Conservation (phyloP, 2,329 filamentous ascomycete genomes). For the Coniochaeta prunicola region DNA sequence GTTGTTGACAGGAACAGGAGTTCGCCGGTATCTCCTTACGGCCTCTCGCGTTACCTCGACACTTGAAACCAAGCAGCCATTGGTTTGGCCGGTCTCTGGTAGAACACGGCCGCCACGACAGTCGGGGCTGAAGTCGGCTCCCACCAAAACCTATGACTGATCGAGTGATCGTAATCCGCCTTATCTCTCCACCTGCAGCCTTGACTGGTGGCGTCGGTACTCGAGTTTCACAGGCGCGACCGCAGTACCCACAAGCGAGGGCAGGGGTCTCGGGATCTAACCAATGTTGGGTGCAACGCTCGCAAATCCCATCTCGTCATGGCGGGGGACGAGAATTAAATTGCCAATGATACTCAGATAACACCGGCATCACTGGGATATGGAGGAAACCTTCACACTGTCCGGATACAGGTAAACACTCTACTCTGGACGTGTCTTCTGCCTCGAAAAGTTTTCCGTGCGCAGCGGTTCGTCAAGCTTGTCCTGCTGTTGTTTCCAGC, state of each 20-base stretch:
- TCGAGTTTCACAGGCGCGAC: not conserved
- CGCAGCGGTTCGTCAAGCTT: too few relatives aligned
- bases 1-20: not conserved
- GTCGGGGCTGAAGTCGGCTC: not conserved
- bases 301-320: not conserved
- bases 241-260: not conserved
- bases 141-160: constrained; percentile 1
- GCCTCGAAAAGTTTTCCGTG: too few relatives aligned
- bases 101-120: not conserved
- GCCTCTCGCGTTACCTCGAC: not conserved
- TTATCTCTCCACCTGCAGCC: not conserved
- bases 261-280: not conserved
- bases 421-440: too few relatives aligned
- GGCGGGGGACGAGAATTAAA: not conserved
- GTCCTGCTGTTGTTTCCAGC: too few relatives aligned
- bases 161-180: not conserved
- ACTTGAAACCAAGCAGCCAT: not conserved
- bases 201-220: not conserved
- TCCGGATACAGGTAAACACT: not conserved
- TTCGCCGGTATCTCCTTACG: not conserved
- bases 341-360: not conserved
- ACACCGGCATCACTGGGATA: not conserved
- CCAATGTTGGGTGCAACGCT: not conserved
- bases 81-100: not conserved
- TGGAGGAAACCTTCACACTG: not conserved